Evolutionary conservation across 805 yeast species (phyloP).

Genomic region (Wickerhamiella sergipiensis): DNA sequence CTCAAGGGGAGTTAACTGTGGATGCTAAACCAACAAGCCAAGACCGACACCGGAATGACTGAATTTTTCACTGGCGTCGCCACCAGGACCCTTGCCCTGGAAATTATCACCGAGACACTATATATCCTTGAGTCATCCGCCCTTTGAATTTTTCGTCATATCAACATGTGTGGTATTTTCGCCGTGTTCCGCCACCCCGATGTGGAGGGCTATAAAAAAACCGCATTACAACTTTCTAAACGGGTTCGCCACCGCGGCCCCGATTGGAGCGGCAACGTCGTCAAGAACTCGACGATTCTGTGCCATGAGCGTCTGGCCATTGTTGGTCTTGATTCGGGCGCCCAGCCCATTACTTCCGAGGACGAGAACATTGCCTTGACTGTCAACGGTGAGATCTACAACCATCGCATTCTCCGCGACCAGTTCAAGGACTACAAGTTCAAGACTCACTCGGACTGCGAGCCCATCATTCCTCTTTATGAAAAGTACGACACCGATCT

Average conservation of each 20-base stretch:
- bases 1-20: too few relatives aligned
- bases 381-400: conserved; percentile 97
- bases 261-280: conserved; percentile 91
- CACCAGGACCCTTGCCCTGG: background rate
- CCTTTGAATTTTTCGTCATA: background rate
- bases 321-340: conserved; percentile 95
- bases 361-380: conserved; percentile 64
- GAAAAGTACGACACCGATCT: conserved; percentile 78
- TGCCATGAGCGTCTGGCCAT: conserved; percentile 95
- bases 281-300: conserved; percentile 63
- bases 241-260: conserved; percentile 98
- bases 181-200: conserved; percentile 80
- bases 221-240: conserved; percentile 81
- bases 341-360: conserved; percentile 83
- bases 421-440: conserved; percentile 59
- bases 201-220: conserved; percentile 65
- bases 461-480: conserved; percentile 88
- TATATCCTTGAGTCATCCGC: background rate
- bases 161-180: conserved; percentile 92
- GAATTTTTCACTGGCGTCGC: background rate
- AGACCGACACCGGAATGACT: background rate
- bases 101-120: background rate
- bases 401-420: conserved; percentile 81
- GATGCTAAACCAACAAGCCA: too few relatives aligned
- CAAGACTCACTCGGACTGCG: conserved; percentile 90